Evolutionary conservation across 2,329 filamentous ascomycete genomes (phyloP).

Genomic region (Plectosphaerella plurivora): DNA sequence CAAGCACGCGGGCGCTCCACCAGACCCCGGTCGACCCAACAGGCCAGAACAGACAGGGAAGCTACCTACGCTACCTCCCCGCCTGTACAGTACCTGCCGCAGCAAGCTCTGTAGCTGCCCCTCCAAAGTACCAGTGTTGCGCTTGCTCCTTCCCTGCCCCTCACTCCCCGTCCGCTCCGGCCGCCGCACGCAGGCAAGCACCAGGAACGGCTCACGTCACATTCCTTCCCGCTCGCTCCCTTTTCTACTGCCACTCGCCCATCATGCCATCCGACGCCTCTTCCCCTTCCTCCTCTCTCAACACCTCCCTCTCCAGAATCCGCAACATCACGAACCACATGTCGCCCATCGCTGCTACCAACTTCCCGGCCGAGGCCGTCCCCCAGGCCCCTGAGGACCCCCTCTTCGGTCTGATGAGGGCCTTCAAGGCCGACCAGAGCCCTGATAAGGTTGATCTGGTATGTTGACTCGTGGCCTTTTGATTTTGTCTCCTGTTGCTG

Average conservation of each 20-base stretch:
- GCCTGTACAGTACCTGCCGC: too few relatives aligned
- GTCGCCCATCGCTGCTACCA: constrained; percentile 56
- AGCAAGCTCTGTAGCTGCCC: background rate
- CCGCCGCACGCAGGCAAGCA: too few relatives aligned
- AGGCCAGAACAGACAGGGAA: too few relatives aligned
- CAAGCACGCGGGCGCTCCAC: background rate
- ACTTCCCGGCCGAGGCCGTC: constrained; percentile 72
- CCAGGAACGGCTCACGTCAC: constrained; percentile 1
- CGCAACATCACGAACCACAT: constrained; percentile 67
- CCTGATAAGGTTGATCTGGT: constrained; percentile 89
- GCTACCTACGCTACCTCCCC: background rate
- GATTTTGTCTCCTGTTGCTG: background rate
- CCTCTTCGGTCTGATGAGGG: constrained; percentile 87
- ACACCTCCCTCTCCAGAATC: constrained; percentile 45
- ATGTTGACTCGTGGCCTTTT: constrained; percentile 24
- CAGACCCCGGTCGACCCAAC: background rate
- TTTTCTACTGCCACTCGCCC: constrained; percentile 14
- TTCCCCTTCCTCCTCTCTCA: constrained; percentile 35
- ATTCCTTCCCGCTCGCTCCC: constrained; percentile 21
- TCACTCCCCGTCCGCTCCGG: background rate
- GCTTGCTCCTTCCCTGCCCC: background rate
- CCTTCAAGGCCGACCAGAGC: constrained; percentile 74
- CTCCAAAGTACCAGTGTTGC: background rate
- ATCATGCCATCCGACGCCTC: constrained; percentile 17
- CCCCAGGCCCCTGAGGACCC: constrained; percentile 92